Base-by-base conservation (phyloP, 371 early-diverging fungal genomes). In the Nematocida sp. region DNA sequence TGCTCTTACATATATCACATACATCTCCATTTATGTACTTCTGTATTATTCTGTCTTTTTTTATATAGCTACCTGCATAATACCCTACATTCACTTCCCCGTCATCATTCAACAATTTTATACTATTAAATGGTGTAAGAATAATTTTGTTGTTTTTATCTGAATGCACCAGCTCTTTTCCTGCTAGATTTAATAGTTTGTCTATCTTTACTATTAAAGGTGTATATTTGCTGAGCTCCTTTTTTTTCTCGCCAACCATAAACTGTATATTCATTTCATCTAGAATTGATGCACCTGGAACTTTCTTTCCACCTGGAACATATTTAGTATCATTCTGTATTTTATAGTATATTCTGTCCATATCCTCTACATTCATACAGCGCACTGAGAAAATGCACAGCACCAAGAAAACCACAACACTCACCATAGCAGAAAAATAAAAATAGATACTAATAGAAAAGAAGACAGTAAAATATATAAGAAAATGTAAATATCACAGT, bases 1-100 rank as follows among this genome's bases (percentile, higher is more conserved):
- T 78, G 13, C 61, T 60, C 52, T 71, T 57, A 70, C 80, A 78
- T 5, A 78, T 78, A 56, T 78, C 80, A 39, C 80, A 78, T 27
- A 11, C 33, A 57, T 78, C 80, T 54, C 80, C 80, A 4, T 42
- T 33, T 7, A 62, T 70, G 60, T 78, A 78, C 47, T 39, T 40
- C 72, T 78, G 80, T 20, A 62, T 40, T 25, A 78, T 66, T 55
- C 56, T 20, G 18, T 47, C 70, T 46, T 56, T 56, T 46, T 33
- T 52, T 40, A 66, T 45, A 40, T 55, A 70, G 27, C 27, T 78
- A 15, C 25, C 18, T 4, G 6, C 15, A 57, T 78, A 78, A 3
- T 56, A 18, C n/a, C 80, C 80, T 20, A 78, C 80, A 45, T 58
- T 56, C 18, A 70, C 40, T 9, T 40, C 25, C 23, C 80, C 80